A percentile compares a stretch with the other conserved stretches of the same genome.
Evolutionary conservation across 352 stramenopile genomes (phyloP).

Genomic region (Globisporangium barbulae): DNA sequence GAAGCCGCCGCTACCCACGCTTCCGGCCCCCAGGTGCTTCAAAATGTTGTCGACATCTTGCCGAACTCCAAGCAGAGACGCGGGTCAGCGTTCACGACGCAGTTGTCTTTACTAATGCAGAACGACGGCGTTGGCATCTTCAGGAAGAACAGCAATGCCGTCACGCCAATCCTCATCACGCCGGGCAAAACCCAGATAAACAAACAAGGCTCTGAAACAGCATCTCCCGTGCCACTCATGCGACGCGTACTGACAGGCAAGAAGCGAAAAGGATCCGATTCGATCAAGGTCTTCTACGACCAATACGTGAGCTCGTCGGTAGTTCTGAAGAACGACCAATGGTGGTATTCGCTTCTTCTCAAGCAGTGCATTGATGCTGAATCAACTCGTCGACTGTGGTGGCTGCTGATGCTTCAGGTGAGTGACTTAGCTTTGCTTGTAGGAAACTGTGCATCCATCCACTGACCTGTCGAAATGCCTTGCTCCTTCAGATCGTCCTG

Average conservation of each 20-base stretch:
- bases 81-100: background rate
- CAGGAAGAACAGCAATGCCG: constrained; percentile 12
- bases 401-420: constrained; percentile 39
- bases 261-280: constrained; percentile 10
- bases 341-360: constrained; percentile 23
- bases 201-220: background rate
- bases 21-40: background rate
- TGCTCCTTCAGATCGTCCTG: constrained; percentile 8
- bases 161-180: constrained; percentile 6
- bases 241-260: constrained; percentile 21
- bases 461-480: background rate
- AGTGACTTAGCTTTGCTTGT: background rate
- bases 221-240: constrained; percentile 5
- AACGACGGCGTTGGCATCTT: background rate
- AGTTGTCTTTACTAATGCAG: constrained; percentile 3
- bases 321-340: background rate
- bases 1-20: background rate
- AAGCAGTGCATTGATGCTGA: constrained; percentile 46
- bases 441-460: background rate
- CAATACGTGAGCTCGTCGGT: constrained; percentile 11
- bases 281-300: constrained; percentile 20
- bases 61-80: background rate
- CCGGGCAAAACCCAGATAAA: background rate
- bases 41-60: background rate
- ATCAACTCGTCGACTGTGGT: constrained; percentile 39